Conservation (phyloP, 192 early-diverging fungal species). For the Coemansia sp. region DNA sequence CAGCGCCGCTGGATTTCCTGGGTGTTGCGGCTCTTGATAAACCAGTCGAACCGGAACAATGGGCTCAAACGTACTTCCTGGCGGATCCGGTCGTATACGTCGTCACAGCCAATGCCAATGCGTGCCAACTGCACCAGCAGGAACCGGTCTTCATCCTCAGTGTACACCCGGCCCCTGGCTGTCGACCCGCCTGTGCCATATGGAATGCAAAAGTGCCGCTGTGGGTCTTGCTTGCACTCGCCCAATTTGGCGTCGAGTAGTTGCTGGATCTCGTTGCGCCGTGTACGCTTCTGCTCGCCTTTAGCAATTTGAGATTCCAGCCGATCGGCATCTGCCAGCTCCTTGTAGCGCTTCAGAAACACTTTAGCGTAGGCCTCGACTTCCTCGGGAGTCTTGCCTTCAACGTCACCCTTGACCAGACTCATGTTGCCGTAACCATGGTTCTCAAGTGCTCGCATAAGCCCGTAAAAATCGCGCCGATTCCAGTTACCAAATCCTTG, state of each 20-base stretch:
- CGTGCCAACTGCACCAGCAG: conserved; percentile 85
- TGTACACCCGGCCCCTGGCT: conserved; percentile 80
- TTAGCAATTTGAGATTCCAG: conserved; percentile 82
- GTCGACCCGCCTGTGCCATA: conserved; percentile 72
- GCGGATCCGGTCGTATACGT: conserved; percentile 91
- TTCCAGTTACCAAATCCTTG: conserved; percentile 90
- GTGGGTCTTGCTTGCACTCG: conserved; percentile 63
- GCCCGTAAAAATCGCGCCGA: conserved; percentile 83
- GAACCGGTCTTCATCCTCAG: conserved; percentile 97
- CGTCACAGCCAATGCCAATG: conserved; percentile 86
- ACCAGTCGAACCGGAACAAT: conserved; percentile 97
- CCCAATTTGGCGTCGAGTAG: conserved; percentile 75
- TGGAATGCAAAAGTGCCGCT: conserved; percentile 85
- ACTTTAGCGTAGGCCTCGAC: conserved; percentile 80
- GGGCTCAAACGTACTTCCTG: conserved; percentile 78
- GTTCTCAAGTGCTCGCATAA: conserved; percentile 82
- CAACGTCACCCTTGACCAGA: conserved; percentile 82
- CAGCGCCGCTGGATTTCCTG: conserved; percentile 82
- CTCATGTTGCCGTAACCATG: conserved; percentile 76
- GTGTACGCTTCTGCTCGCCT: conserved; percentile 78
- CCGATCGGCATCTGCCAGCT: conserved; percentile 86
- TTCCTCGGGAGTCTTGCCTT: conserved; percentile 87
- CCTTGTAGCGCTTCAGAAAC: conserved; percentile 88
- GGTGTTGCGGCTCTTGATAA: conserved; percentile 90
- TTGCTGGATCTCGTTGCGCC: conserved; percentile 80